Evolutionary conservation across 139 green algal genomes (phyloP), one percentile per base, ranked within the genome.

Genomic region (Coelastrella sp.): DNA sequence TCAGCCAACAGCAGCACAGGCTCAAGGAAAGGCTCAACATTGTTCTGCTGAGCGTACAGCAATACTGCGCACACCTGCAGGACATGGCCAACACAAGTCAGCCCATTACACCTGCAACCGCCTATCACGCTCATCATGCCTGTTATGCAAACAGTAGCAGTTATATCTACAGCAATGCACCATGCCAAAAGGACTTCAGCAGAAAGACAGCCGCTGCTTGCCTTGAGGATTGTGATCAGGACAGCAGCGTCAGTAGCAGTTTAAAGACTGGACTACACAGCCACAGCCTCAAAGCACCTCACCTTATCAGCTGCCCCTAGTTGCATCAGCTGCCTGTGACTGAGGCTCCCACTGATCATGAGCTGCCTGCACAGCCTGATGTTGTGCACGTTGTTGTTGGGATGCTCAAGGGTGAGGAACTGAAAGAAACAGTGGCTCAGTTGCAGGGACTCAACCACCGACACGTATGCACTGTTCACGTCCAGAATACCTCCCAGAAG

Each of bases 381-480:
- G 91, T 97, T 98, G 92, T 98, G 95, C 87, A 98, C 94, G 89
- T 98, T 98, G 93, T 98, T 98, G 93, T 98, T 96, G 48, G 92
- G 83, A 86, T 98, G 93, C 45, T 96, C 92, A 43, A 97, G 89
- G 6, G 89, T 92, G 51, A 99, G 90, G 87, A 96, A 97, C 40
- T 94, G 90, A 80, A 98, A 98, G 81, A 98, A 95, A 35, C 53
- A 41, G 23, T 69, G 75, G 51, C 75, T 82, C 51, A 98, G 87
- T 19, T 88, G 91, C 76, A 96, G 87, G 27, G 37, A 30, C 37
- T 91, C 86, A 34, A 96, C 87, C 37, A 90, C 85, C 0, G 34
- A 59, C 80, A 92, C 88, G 50, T 89, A 93, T 19, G 35, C 7
- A n/a, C 79, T 79, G 85, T 94, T 79, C 27, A 88, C 88, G 69